phyloP scores from a whole-genome alignment of 306 rosid species.

The Psophocarpus tetragonolobus region DNA sequence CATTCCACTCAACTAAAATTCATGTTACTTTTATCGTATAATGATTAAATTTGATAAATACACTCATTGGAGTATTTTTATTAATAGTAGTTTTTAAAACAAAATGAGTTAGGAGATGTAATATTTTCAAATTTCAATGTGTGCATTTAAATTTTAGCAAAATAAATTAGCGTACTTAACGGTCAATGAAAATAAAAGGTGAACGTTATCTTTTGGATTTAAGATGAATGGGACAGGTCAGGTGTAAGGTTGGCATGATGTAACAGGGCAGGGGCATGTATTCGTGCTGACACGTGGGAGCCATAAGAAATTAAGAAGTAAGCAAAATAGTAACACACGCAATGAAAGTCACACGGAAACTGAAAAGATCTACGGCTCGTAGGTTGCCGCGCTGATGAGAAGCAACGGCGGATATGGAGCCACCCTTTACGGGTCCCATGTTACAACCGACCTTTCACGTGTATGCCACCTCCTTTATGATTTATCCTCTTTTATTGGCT shows the following conservation, averaged over 20 bases:
- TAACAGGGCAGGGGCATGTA: background rate
- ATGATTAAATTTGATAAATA: background rate
- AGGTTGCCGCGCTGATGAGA: slow-evolving; percentile 8
- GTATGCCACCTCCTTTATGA: background rate
- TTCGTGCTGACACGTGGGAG: slow-evolving; percentile 18
- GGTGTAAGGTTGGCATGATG: background rate
- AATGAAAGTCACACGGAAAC: background rate
- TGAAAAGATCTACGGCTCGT: slow-evolving; percentile 21
- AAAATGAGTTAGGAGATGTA: background rate
- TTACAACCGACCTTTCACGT: slow-evolving; percentile 30
- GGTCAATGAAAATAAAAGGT: background rate
- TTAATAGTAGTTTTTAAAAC: background rate
- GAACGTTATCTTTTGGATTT: background rate
- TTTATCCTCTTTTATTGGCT: background rate
- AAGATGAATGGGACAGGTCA: background rate
- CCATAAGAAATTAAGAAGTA: background rate
- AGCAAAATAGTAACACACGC: background rate
- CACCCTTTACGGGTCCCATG: background rate
- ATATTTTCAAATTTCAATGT: background rate
- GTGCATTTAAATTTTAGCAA: background rate
- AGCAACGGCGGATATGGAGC: slow-evolving; percentile 33
- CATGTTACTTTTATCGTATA: background rate
- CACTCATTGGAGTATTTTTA: too few relatives aligned
- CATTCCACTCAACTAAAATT: background rate
- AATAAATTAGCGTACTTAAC: background rate